These are phyloP conservation scores for Boletus subcaerulescens DNA, from an alignment of 768 basidiomycete species.

Conservation along the genomic window DNA sequence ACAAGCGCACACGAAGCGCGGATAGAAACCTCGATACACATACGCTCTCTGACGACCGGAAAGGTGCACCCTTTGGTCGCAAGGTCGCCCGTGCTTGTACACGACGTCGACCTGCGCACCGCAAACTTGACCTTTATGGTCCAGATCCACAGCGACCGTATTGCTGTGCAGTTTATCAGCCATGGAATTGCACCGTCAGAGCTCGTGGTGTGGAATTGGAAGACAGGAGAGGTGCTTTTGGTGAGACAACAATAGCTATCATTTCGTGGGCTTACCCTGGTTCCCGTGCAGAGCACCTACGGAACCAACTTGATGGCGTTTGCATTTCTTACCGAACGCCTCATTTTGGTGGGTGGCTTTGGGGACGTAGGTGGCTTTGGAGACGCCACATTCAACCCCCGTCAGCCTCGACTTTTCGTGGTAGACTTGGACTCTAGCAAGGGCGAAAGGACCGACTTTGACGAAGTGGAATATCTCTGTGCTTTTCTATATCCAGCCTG, in stretches of 20 bases:
- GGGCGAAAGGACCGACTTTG: constrained; percentile 27
- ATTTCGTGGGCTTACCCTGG: not conserved
- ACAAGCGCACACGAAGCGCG: constrained; percentile 7
- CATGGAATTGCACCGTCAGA: constrained; percentile 38
- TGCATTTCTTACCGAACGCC: constrained; percentile 40
- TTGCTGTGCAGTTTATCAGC: constrained; percentile 49
- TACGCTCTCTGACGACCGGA: constrained; percentile 46
- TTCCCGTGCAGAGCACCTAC: constrained; percentile 20
- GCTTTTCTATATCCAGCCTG: constrained; percentile 44
- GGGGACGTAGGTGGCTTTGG: constrained; percentile 27
- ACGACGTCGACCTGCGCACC: constrained; percentile 20
- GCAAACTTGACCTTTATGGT: constrained; percentile 40
- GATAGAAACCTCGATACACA: constrained; percentile 35
- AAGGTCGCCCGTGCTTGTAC: constrained; percentile 31
- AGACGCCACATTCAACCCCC: constrained; percentile 18
- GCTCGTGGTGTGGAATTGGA: constrained; percentile 67
- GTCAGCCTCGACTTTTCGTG: constrained; percentile 34
- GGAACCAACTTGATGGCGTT: constrained; percentile 39
- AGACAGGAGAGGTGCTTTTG: constrained; percentile 45
- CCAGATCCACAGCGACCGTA: constrained; percentile 51
- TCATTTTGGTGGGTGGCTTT: constrained; percentile 37
- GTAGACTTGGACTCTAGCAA: constrained; percentile 39
- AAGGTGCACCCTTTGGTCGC: constrained; percentile 43
- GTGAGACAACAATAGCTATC: constrained; percentile 36
- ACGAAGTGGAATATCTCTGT: constrained; percentile 33